phyloP scores from a whole-genome alignment of 495 filamentous ascomycete species.

The Penicillium nucicola region DNA sequence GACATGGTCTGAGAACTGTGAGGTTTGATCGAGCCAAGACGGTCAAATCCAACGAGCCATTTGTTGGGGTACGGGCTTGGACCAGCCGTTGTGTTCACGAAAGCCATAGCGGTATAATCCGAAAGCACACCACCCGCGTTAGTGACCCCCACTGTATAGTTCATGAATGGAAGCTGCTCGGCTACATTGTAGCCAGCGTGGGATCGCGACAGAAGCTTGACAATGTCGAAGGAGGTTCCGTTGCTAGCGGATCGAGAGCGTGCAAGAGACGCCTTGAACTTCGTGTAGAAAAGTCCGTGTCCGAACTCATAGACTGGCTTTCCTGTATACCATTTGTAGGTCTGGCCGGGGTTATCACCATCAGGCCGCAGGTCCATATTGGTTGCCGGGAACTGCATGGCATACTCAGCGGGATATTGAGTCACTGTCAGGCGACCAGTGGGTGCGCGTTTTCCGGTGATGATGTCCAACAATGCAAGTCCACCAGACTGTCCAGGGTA shows the following conservation, averaged over 20 bases:
- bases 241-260: slow-evolving; percentile 1
- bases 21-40: slow-evolving; percentile 44
- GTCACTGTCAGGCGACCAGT: slow-evolving; percentile 57
- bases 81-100: slow-evolving; percentile 52
- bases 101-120: slow-evolving; percentile 59
- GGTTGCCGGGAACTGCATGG: slow-evolving; percentile 49
- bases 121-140: slow-evolving; percentile 56
- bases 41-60: slow-evolving; percentile 57
- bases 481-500: slow-evolving; percentile 62
- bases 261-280: slow-evolving; percentile 34
- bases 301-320: slow-evolving; percentile 54
- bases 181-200: slow-evolving; percentile 24
- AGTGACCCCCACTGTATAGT: slow-evolving; percentile 36
- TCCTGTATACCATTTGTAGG: slow-evolving; percentile 61
- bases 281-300: slow-evolving; percentile 53
- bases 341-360: slow-evolving; percentile 45
- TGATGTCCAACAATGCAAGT: slow-evolving; percentile 50
- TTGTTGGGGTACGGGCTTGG: slow-evolving; percentile 63
- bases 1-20: slow-evolving; percentile 31
- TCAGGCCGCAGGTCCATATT: slow-evolving; percentile 56
- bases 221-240: slow-evolving; percentile 24
- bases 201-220: slow-evolving; percentile 19
- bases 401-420: slow-evolving; percentile 56
- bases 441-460: slow-evolving; percentile 51
- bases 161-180: slow-evolving; percentile 41